Percentiles rank a stretch among this genome's conserved stretches.
Conservation (phyloP, 2,329 filamentous ascomycete species). For the Penicillium sp. region DNA sequence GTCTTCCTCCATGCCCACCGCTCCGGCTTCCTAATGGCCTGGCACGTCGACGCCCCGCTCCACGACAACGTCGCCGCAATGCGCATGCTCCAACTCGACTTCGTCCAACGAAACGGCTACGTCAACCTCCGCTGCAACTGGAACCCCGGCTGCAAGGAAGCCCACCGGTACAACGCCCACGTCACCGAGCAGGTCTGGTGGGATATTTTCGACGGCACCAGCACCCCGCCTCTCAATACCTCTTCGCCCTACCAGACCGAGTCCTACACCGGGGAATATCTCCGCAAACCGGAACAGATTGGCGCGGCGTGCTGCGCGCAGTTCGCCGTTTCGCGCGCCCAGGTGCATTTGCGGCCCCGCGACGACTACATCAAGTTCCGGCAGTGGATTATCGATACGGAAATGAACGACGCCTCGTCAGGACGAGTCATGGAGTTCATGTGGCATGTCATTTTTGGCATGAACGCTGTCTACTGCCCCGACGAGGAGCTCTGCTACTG, state of each 20-base stretch:
- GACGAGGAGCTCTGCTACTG: conserved; percentile 37
- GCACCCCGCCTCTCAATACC: conserved; percentile 32
- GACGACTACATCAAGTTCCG: conserved; percentile 58
- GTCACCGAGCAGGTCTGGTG: conserved; percentile 38
- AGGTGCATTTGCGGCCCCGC: conserved; percentile 49
- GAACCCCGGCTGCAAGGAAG: conserved; percentile 53
- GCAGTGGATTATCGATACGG: conserved; percentile 60
- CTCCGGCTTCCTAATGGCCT: conserved; percentile 45
- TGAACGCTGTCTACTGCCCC: conserved; percentile 40
- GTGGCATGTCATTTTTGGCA: conserved; percentile 60
- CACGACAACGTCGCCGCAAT: conserved; percentile 56
- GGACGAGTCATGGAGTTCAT: conserved; percentile 64
- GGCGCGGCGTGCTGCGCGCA: conserved; percentile 64
- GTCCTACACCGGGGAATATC: conserved; percentile 21
- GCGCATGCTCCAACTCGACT: conserved; percentile 48
- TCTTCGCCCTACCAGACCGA: conserved; percentile 15
- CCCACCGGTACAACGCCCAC: conserved; percentile 35
- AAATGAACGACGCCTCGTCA: conserved; percentile 54
- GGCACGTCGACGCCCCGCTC: conserved; percentile 59
- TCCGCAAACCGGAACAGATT: conserved; percentile 50
- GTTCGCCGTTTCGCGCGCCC: conserved; percentile 59
- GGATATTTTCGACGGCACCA: conserved; percentile 42
- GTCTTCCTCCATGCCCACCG: conserved; percentile 60
- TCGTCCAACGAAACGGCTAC: conserved; percentile 57
- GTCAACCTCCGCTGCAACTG: conserved; percentile 61